Evolutionary conservation across 2,329 filamentous ascomycete species (phyloP), one percentile per base, ranked within the genome.

Genomic region (Colletotrichum lindemuthianum): DNA sequence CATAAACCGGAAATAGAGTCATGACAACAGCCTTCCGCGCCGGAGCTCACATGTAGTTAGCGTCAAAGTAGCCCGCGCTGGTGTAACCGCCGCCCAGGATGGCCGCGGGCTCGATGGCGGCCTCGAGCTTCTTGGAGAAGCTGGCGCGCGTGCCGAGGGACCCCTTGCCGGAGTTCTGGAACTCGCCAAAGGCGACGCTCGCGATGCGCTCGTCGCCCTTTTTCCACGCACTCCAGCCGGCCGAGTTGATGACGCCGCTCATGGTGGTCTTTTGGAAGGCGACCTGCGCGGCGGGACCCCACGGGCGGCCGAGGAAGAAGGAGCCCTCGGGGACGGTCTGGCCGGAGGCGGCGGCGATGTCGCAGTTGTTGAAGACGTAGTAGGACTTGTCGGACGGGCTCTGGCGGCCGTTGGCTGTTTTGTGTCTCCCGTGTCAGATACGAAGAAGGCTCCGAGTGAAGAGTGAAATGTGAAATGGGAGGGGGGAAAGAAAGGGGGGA

Each of bases 201-300:
- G 77, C 78, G 1, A 84, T 87, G 40, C 81, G 78, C n/a, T 78
- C 71, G 47, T 82, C 77, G 3, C 76, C 77, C 2, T 69, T 75
- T 61, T 81, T 81, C 88, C 88, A 90, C 34, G 77, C 71, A 2
- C 69, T 72, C 88, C 88, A 90, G 0, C 88, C 88, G 0, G 82
- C 82, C 2, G 78, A 64, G 69, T 89, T 88, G 70, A 91, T 82
- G 16, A 90, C 85, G 32, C 76, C 74, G 8, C 78, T 79, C 74
- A 91, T 76, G 37, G 71, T 71, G 0, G 83, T 84, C 54, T 79
- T 70, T 68, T 85, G 81, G 73, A 83, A 82, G 6, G 82, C 78
- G 7, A 84, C 82, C 4, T 81, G 78, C 1, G 82, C 76, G 58
- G 79, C 83, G 33, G 75, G 70, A 7, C 76, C 69, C 82, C 82